phyloP scores from a whole-genome alignment of 805 yeast species.

The Hanseniaspora singularis region DNA sequence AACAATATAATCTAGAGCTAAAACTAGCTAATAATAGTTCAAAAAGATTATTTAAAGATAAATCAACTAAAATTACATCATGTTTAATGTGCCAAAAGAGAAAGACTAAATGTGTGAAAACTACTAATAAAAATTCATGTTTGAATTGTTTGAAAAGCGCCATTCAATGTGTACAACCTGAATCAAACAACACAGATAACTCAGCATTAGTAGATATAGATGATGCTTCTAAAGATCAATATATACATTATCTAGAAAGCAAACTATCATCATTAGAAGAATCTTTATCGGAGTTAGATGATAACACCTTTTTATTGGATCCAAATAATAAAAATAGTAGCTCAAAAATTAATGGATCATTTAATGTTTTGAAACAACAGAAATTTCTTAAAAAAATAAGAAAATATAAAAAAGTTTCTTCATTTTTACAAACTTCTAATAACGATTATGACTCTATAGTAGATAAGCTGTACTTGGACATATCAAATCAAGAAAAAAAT shows the following conservation, averaged over 20 bases:
- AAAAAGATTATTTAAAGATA: constrained; percentile 30
- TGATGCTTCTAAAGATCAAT: constrained; percentile 40
- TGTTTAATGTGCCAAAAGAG: constrained; percentile 46
- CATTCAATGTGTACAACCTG: constrained; percentile 49
- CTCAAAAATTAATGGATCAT: too few species aligned
- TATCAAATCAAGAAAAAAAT: background rate
- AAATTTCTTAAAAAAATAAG: constrained; percentile 26
- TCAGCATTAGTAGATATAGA: constrained; percentile 20
- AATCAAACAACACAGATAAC: background rate
- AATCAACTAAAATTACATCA: constrained; percentile 46
- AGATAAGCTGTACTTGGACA: constrained; percentile 1
- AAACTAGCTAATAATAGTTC: constrained; percentile 28
- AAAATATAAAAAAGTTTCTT: constrained; percentile 32
- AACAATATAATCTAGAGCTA: constrained; percentile 27
- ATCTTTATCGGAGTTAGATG: constrained; percentile 29
- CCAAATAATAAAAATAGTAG: too few species aligned
- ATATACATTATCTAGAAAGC: constrained; percentile 45
- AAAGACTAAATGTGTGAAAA: constrained; percentile 55
- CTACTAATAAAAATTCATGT: constrained; percentile 41
- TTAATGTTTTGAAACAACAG: constrained; percentile 23
- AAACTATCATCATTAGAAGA: constrained; percentile 43
- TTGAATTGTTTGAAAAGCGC: constrained; percentile 56
- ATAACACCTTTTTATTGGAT: too few species aligned
- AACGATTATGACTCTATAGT: constrained; percentile 11
- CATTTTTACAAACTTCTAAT: constrained; percentile 22